phyloP scores from a whole-genome alignment of 1,284 basidiomycete genomes.

The Cutaneotrichosporon sp. region DNA sequence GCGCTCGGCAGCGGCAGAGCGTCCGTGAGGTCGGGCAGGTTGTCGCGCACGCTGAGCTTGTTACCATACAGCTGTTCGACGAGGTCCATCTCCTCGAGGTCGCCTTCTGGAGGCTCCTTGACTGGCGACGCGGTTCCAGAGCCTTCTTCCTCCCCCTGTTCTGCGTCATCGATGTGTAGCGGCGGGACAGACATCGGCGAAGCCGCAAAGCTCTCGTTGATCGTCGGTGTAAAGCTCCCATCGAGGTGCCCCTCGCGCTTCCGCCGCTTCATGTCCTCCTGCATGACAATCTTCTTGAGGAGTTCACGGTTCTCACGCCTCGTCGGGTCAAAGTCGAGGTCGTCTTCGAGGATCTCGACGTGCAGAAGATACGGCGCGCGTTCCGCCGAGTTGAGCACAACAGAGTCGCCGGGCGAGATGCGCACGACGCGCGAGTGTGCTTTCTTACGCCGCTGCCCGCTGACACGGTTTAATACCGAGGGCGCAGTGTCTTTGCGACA shows the following conservation, averaged over 20 bases:
- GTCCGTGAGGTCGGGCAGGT: conserved; percentile 71
- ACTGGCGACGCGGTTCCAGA: neutral
- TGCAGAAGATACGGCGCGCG: conserved; percentile 90
- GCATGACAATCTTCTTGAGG: conserved; percentile 75
- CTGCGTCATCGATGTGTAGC: neutral
- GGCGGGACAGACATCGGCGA: conserved; percentile 29
- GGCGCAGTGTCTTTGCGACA: neutral
- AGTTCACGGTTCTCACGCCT: conserved; percentile 82
- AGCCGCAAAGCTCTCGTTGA: conserved; percentile 26
- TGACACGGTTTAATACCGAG: conserved; percentile 6
- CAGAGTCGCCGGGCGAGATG: conserved; percentile 95
- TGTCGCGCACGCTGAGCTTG: conserved; percentile 68
- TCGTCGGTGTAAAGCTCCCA: neutral
- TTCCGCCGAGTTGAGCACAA: conserved; percentile 97
- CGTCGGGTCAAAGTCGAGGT: conserved; percentile 89
- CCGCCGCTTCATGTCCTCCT: conserved; percentile 59
- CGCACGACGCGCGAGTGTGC: conserved; percentile 94
- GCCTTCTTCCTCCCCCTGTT: conserved; percentile 2
- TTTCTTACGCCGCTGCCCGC: conserved; percentile 51
- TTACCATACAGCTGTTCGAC: conserved; percentile 88
- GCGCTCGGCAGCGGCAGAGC: conserved; percentile 71
- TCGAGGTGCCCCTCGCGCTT: conserved; percentile 37
- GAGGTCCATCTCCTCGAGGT: conserved; percentile 83
- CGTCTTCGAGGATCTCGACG: conserved; percentile 85
- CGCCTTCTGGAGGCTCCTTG: neutral